Conservation (phyloP, 192 early-diverging fungal species). For the Diversispora epigaea region DNA sequence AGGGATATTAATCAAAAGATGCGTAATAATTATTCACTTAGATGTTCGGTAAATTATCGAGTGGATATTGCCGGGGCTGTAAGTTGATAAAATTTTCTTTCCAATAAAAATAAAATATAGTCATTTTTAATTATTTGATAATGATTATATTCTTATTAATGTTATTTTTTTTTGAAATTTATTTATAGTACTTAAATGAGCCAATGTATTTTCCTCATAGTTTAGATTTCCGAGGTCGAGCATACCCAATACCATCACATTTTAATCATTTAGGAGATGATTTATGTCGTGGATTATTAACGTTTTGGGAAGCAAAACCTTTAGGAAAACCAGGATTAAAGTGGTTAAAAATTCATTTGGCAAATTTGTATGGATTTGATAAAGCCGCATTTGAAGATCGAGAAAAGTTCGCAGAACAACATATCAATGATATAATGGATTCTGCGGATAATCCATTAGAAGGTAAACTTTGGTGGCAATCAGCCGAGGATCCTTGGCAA, state of each 20-base stretch:
- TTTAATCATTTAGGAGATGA: conserved; percentile 98
- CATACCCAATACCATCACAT: conserved; percentile 93
- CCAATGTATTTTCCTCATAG: conserved; percentile 97
- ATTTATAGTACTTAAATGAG: conserved; percentile 72
- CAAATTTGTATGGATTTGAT: conserved; percentile 88
- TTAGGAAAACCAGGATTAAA: conserved; percentile 75
- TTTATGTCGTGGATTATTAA: conserved; percentile 89
- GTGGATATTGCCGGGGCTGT: conserved; percentile 91
- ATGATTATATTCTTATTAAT: neutral
- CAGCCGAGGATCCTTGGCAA: conserved; percentile 92
- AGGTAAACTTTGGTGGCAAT: conserved; percentile 84
- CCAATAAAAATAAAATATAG: conserved; percentile 5
- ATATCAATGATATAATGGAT: conserved; percentile 78
- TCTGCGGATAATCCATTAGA: conserved; percentile 79
- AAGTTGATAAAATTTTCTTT: conserved; percentile 37
- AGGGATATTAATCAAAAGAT: conserved; percentile 60
- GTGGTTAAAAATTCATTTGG: conserved; percentile 96
- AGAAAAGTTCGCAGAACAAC: conserved; percentile 68
- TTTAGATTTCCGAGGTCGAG: conserved; percentile 95
- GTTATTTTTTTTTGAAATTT: neutral
- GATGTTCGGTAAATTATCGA: conserved; percentile 93
- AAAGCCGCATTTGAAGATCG: conserved; percentile 89
- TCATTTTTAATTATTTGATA: neutral
- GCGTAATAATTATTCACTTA: conserved; percentile 77
- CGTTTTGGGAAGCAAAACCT: conserved; percentile 77